Conservation (phyloP, 768 basidiomycete species). For the Lactifluus piperatus region DNA sequence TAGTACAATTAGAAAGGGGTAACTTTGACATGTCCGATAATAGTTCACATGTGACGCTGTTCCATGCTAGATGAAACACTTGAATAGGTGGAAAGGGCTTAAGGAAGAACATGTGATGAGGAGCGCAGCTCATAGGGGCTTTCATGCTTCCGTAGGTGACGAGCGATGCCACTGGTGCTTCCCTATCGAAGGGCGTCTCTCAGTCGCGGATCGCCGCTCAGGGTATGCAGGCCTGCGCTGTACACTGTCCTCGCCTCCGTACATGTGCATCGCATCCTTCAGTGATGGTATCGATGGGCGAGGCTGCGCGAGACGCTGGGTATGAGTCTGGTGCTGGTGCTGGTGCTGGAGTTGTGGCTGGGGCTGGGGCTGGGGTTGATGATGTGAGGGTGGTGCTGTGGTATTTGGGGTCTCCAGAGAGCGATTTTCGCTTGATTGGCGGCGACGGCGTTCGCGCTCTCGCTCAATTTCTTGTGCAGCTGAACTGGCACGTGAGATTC, state of each 20-base stretch:
- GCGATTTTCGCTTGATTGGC: constrained; percentile 15
- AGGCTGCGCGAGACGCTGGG: constrained; percentile 5
- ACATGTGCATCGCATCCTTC: constrained; percentile 3
- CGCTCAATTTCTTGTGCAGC: constrained; percentile 18
- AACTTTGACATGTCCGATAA: not conserved
- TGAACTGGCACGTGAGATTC: constrained; percentile 18
- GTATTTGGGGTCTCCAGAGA: not conserved
- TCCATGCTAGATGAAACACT: not conserved
- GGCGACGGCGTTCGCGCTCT: constrained; percentile 19
- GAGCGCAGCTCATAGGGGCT: constrained; percentile 14
- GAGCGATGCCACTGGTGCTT: constrained; percentile 14
- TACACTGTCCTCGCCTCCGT: constrained; percentile 8
- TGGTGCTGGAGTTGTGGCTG: not conserved
- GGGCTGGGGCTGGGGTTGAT: not conserved
- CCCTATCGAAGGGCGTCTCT: constrained; percentile 17
- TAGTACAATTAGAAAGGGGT: constrained; percentile 8
- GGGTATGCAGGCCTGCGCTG: constrained; percentile 5
- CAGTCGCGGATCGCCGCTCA: constrained; percentile 12
- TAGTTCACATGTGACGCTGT: constrained; percentile 2
- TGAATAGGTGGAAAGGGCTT: not conserved
- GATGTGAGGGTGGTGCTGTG: not conserved
- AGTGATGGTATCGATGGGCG: constrained; percentile 10
- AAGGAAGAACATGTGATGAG: constrained; percentile 1
- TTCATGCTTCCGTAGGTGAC: constrained; percentile 10
- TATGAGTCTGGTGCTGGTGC: not conserved